Evolutionary conservation across 2,329 filamentous ascomycete genomes (phyloP).

Genomic region (Metarhizium humberi): DNA sequence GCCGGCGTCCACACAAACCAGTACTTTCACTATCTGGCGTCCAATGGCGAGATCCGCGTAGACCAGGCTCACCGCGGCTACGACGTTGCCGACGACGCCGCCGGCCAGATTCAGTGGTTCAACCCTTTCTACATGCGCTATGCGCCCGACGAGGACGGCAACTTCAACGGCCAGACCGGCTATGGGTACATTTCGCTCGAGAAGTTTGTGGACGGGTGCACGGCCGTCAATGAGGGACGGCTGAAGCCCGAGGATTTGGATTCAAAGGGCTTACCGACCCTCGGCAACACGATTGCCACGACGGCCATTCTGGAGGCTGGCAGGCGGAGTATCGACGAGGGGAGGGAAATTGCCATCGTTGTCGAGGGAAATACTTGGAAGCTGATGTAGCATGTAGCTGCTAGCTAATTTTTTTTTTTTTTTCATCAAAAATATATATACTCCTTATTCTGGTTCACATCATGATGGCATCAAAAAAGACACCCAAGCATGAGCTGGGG

Average conservation of each 20-base stretch:
- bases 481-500: too few relatives aligned
- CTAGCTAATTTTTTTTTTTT: too few relatives aligned
- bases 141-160: slow-evolving; percentile 86
- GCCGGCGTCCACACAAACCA: slow-evolving; percentile 95
- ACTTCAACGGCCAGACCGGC: slow-evolving; percentile 83
- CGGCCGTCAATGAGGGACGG: slow-evolving; percentile 64
- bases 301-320: slow-evolving; percentile 89
- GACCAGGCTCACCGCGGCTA: slow-evolving; percentile 94
- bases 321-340: slow-evolving; percentile 74
- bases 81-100: slow-evolving; percentile 78
- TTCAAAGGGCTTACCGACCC: slow-evolving; percentile 68
- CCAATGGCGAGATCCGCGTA: slow-evolving; percentile 74
- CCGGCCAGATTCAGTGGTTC: slow-evolving; percentile 67
- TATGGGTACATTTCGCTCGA: slow-evolving; percentile 94
- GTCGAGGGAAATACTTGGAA: slow-evolving; percentile 58
- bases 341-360: slow-evolving; percentile 65
- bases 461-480: too few relatives aligned
- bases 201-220: slow-evolving; percentile 88
- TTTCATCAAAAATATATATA: too few relatives aligned
- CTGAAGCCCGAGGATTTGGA: slow-evolving; percentile 70
- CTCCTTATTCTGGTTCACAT: too few relatives aligned
- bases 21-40: slow-evolving; percentile 91
- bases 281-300: slow-evolving; percentile 83
- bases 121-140: slow-evolving; percentile 97
- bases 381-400: slow-evolving; percentile 33